Conservation (phyloP, 1,284 basidiomycete species). For the Ustilago hordei region DNA sequence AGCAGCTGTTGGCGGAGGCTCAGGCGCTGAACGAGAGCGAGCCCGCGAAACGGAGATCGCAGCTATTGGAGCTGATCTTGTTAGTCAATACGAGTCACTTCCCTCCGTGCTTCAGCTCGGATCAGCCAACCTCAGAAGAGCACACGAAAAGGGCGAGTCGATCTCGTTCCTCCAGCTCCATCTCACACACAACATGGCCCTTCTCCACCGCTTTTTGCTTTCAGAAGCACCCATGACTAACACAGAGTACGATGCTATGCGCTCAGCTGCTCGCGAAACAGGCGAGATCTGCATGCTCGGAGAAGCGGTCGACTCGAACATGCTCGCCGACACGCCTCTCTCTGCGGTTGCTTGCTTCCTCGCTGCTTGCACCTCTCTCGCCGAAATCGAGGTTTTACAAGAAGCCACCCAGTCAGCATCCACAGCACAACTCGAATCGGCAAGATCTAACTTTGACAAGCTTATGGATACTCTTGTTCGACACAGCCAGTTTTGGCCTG, state of each 20-base stretch:
- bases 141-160: conserved; percentile 28
- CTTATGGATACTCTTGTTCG: conserved; percentile 19
- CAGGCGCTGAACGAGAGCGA: conserved; percentile 12
- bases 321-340: conserved; percentile 38
- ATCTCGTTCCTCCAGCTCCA: conserved; percentile 44
- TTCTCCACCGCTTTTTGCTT: conserved; percentile 33
- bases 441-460: conserved; percentile 14
- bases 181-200: conserved; percentile 39
- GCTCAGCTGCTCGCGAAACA: conserved; percentile 26
- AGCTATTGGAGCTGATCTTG: conserved; percentile 29
- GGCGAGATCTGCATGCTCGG: conserved; percentile 39
- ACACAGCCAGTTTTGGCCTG: conserved; percentile 41
- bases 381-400: conserved; percentile 34
- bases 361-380: conserved; percentile 22
- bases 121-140: conserved; percentile 23
- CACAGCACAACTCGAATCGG: conserved; percentile 15
- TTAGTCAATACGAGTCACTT: conserved; percentile 39
- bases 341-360: conserved; percentile 32
- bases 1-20: background rate
- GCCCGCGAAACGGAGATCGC: conserved; percentile 26
- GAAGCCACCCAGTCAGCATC: background rate
- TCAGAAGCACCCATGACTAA: conserved; percentile 18
- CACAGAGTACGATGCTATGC: conserved; percentile 35
- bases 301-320: conserved; percentile 19
- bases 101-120: conserved; percentile 31